Evolutionary conservation across 805 yeast species (phyloP).

Genomic region (Zygotorulaspora danielsina): DNA sequence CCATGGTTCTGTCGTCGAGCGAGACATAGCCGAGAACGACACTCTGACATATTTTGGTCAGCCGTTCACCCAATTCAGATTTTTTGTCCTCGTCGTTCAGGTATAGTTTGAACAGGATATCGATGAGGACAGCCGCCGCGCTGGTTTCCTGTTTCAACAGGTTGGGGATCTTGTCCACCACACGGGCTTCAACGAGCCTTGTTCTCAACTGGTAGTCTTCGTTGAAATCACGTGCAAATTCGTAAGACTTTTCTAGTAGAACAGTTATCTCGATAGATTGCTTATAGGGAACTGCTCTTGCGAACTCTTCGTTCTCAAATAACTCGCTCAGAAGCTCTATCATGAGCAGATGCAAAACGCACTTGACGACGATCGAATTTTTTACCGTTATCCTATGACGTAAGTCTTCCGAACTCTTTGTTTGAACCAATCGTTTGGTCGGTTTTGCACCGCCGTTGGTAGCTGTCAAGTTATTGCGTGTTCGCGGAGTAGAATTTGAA

Average conservation of each 20-base stretch:
- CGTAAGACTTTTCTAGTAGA: conserved; percentile 63
- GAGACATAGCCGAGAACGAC: conserved; percentile 66
- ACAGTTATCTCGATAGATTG: conserved; percentile 57
- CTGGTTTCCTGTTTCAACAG: conserved; percentile 86
- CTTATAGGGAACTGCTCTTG: conserved; percentile 61
- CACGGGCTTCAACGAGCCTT: conserved; percentile 86
- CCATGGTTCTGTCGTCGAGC: conserved; percentile 69
- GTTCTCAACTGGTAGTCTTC: conserved; percentile 83
- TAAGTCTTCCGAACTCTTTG: conserved; percentile 37
- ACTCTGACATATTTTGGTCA: conserved; percentile 64
- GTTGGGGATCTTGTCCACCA: conserved; percentile 89
- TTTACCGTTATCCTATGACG: conserved; percentile 50
- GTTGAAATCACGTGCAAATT: conserved; percentile 82
- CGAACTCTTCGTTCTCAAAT: conserved; percentile 65
- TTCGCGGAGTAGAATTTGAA: neutral
- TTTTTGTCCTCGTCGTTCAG: conserved; percentile 45
- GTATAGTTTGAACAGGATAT: conserved; percentile 74
- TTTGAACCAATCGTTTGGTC: conserved; percentile 18
- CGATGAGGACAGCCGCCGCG: conserved; percentile 81
- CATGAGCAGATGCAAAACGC: conserved; percentile 84
- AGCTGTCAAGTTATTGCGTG: neutral
- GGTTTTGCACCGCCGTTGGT: conserved; percentile 11
- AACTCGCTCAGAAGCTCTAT: conserved; percentile 82
- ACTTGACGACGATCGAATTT: conserved; percentile 80
- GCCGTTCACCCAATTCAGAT: conserved; percentile 39